phyloP scores from a whole-genome alignment of 169 alveolate species.

The Plasmodium sp. region DNA sequence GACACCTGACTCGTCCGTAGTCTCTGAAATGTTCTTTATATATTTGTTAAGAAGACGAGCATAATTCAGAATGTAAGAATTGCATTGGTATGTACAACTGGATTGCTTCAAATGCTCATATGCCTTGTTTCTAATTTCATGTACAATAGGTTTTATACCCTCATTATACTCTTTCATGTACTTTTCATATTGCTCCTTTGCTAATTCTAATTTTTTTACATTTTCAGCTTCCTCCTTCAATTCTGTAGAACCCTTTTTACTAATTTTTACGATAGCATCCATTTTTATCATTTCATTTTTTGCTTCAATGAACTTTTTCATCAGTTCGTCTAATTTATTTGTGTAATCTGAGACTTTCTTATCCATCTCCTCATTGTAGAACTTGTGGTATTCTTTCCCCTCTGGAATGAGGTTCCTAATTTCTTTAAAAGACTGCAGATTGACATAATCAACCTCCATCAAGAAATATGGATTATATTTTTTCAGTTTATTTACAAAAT shows the following conservation, averaged over 20 bases:
- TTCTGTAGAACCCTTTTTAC: background rate
- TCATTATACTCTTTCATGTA: background rate
- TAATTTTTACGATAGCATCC: background rate
- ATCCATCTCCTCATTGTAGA: background rate
- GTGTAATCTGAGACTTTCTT: background rate
- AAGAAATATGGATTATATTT: background rate
- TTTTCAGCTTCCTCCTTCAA: background rate
- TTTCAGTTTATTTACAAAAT: background rate
- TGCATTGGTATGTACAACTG: background rate
- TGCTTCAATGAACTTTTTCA: background rate
- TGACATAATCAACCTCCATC: slow-evolving; percentile 11
- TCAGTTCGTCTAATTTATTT: background rate
- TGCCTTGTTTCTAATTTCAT: background rate
- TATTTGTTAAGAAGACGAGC: slow-evolving; percentile 19
- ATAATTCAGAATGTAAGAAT: background rate
- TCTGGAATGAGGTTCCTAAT: slow-evolving; percentile 2
- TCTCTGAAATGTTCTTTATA: background rate
- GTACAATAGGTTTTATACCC: background rate
- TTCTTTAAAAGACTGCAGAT: slow-evolving; percentile 7
- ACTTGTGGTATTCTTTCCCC: slow-evolving; percentile 1
- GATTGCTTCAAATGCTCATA: slow-evolving; percentile 10
- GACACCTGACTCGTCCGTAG: background rate
- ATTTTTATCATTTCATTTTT: background rate
- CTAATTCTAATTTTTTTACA: background rate
- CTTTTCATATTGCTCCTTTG: background rate